These are phyloP conservation scores for Umbelopsis sp. DNA, from an alignment of 192 early-diverging fungal genomes.

Conservation along the genomic window DNA sequence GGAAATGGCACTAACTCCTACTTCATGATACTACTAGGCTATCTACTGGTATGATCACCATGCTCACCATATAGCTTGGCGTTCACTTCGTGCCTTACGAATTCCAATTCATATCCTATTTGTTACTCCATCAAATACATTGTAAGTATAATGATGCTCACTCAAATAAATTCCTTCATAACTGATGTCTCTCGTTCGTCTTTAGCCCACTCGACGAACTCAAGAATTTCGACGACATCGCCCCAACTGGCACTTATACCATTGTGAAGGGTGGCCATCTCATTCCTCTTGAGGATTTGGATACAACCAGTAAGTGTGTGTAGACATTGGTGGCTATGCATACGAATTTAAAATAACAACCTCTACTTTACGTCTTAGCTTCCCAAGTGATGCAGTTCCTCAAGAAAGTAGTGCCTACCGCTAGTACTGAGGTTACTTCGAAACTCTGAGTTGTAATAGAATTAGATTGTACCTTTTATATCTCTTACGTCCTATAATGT, in stretches of 20 bases:
- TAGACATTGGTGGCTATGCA: neutral
- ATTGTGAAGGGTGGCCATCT: conserved; percentile 43
- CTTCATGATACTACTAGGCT: conserved; percentile 7
- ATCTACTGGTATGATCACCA: conserved; percentile 24
- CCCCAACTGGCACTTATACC: conserved; percentile 26
- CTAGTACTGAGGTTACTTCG: neutral
- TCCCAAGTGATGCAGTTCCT: neutral
- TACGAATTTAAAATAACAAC: neutral
- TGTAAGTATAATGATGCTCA: conserved; percentile 34
- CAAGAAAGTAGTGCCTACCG: conserved; percentile 4
- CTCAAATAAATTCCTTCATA: neutral
- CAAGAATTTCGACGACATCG: conserved; percentile 29
- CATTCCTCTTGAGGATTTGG: conserved; percentile 45
- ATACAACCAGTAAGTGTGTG: conserved; percentile 36
- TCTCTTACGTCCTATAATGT: neutral
- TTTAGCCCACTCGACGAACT: conserved; percentile 4
- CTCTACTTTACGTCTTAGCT: conserved; percentile 6
- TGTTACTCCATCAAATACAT: conserved; percentile 38
- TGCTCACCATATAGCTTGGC: conserved; percentile 29
- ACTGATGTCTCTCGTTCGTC: neutral
- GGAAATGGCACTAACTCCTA: neutral
- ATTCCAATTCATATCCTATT: conserved; percentile 47
- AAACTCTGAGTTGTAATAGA: conserved; percentile 14
- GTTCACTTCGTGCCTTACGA: conserved; percentile 31
- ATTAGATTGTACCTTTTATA: neutral